Base-by-base conservation (phyloP, 164 flowering plant genomes). In the Berberis thunbergii region DNA sequence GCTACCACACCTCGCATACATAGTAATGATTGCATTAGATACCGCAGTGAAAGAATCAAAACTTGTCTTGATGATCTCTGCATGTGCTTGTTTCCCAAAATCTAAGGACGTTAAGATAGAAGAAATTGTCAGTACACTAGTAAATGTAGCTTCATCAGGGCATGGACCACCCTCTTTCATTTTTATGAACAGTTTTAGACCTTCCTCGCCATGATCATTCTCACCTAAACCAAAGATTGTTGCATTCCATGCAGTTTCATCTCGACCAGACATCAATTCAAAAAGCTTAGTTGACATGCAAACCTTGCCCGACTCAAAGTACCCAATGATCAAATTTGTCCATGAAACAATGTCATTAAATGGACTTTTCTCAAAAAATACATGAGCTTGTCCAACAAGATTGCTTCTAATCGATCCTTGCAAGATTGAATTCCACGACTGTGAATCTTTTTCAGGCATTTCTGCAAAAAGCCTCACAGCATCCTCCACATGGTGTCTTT, bases 1-100 rank as follows among this genome's bases (percentile, higher is more conserved):
- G 74, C 75, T 79, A 49, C 89, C 87, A 68, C 87, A 86, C 73
- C 85, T 79, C 13, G 78, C 81, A 67, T 84, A 84, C 88, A 84
- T 83, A 3, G 80, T 81, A 5, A 84, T 54, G 59, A 81, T 59
- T 10, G 92, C 87, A 75, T 83, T 84, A 57, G 79, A 78, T 62
- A 81, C 87, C 8, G 87, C 67, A n/a, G 72, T 60, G 11, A 73
- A 75, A 49, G 44, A 46, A 73, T 72, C 67, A 11, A 74, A 68
- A 6, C 87, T 84, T 1, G 57, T 49, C 66, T n/a, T 86, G 41
- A 76, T 67, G 4, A 73, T 68, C 44, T 77, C n/a, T 7, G 77
- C 74, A 70, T 86, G 89, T 43, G 70, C 67, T 71, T 84, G 87
- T 66, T 67, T 74, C 13, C 92, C 87, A 57, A 84, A 76, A 56